Conservation (phyloP, 2,329 filamentous ascomycete genomes). For the Arthrinium puccinioides region DNA sequence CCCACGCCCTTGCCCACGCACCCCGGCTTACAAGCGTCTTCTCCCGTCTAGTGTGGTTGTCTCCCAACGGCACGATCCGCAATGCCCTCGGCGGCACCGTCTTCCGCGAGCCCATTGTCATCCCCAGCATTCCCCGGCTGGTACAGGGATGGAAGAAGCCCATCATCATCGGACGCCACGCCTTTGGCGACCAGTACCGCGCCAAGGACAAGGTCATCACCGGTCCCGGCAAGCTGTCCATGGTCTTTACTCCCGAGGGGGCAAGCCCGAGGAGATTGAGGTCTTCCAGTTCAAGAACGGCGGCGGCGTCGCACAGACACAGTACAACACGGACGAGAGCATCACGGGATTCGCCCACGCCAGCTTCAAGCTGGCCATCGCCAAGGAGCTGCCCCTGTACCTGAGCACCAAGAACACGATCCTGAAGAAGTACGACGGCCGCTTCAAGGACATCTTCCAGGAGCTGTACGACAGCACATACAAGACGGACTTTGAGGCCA, state of each 20-base stretch:
- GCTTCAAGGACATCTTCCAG: slow-evolving; percentile 99
- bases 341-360: slow-evolving; percentile 93
- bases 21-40: neutral
- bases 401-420: slow-evolving; percentile 99
- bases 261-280: slow-evolving; percentile 76
- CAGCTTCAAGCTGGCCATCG: slow-evolving; percentile 89
- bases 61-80: slow-evolving; percentile 85
- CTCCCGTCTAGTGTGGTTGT: slow-evolving; percentile 82
- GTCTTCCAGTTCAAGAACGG: slow-evolving; percentile 84
- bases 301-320: slow-evolving; percentile 84
- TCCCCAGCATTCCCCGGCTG: slow-evolving; percentile 83
- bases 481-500: slow-evolving; percentile 80
- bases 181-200: slow-evolving; percentile 97
- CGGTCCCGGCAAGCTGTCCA: slow-evolving; percentile 80
- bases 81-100: slow-evolving; percentile 83
- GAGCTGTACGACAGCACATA: slow-evolving; percentile 87
- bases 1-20: neutral
- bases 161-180: slow-evolving; percentile 98
- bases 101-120: slow-evolving; percentile 98
- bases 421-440: slow-evolving; percentile 95
- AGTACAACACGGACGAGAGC: slow-evolving; percentile 97
- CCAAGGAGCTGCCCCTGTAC: slow-evolving; percentile 87
- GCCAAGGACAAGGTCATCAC: slow-evolving; percentile 85
- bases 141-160: slow-evolving; percentile 98
- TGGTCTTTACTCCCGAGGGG: slow-evolving; percentile 90